phyloP scores from a whole-genome alignment of 805 yeast species.

The Saturnispora mendoncae region DNA sequence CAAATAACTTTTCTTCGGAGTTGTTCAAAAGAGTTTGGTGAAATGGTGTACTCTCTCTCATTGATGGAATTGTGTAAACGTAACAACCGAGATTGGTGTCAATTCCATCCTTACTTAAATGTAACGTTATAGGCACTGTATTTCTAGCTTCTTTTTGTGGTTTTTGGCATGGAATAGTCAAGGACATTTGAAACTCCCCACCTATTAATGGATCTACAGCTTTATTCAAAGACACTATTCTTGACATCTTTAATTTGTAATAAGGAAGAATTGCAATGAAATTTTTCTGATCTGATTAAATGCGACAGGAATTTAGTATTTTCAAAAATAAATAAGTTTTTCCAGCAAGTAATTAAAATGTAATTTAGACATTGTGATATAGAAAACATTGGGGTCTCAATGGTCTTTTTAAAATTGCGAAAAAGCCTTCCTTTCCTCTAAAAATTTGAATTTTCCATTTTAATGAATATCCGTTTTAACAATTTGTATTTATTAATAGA shows the following conservation, averaged over 20 bases:
- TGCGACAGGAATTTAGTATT: no score
- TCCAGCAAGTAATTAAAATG: no score
- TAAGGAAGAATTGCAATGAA: neutral
- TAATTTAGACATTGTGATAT: no score
- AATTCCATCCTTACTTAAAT: conserved; percentile 28
- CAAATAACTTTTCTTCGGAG: conserved; percentile 33
- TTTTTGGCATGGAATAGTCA: neutral
- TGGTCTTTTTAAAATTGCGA: no score
- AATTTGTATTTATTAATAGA: no score
- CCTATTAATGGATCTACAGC: conserved; percentile 2
- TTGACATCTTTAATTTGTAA: conserved; percentile 2
- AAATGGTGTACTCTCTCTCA: conserved; percentile 20
- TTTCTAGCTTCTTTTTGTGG: neutral
- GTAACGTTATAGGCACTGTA: conserved; percentile 30
- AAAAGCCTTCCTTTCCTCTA: no score
- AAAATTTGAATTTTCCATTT: no score
- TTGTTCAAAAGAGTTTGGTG: conserved; percentile 38
- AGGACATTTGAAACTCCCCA: conserved; percentile 3
- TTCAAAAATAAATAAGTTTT: no score
- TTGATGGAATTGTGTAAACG: conserved; percentile 35
- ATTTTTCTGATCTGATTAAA: no score
- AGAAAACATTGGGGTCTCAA: no score
- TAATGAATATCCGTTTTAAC: no score
- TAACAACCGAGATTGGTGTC: conserved; percentile 33
- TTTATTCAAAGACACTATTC: neutral